Evolutionary conservation across 2,329 filamentous ascomycete species (phyloP), one percentile per base, ranked within the genome.

Genomic region (Elsinoe australis): DNA sequence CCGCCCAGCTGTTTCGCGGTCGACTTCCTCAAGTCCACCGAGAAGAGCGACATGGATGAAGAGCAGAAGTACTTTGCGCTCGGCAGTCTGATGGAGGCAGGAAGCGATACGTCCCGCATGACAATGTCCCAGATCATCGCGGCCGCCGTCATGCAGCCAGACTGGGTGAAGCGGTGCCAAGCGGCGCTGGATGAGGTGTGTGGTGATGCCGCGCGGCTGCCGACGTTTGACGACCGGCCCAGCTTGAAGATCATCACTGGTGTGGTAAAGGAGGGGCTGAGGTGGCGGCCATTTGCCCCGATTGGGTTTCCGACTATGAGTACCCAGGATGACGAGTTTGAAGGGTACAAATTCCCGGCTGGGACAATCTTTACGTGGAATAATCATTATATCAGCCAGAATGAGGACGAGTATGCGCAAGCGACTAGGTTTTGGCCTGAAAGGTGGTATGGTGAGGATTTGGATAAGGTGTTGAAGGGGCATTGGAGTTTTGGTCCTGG

Each of bases 281-380:
- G 66, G 38, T 67, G 62, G 61, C 51, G 58, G 18, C 61, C 61
- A 21, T 57, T 63, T n/a, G 39, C 49, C 8, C 56, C 58, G 3
- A 53, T 56, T 4, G 59, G 55, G 3, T 36, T 61, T 0, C 68
- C 70, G 0, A 70, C 73, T 44, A 65, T 67, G 41, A 68, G 67
- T 0, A 67, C 64, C 26, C 45, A 55, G 59, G 68, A 72, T 41
- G 66, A 68, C 41, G 59, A 54, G 51, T 60, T 67, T 39, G 62
- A 66, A 36, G 69, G 67, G n/a, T 65, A 64, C 15, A 50, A 46
- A 15, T 45, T 31, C 18, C 48, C 48, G 4, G 39, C 26, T 26
- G 38, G 38, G 10, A 50, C 48, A 5, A 36, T 48, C 14, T 48
- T 48, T 12, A 48, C 46, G 10, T 48, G 46, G 46, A 48, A 48